Percentiles rank a stretch among this genome's conserved stretches.
phyloP scores from a whole-genome alignment of 352 stramenopile species.

The Phytophthora sp. region DNA sequence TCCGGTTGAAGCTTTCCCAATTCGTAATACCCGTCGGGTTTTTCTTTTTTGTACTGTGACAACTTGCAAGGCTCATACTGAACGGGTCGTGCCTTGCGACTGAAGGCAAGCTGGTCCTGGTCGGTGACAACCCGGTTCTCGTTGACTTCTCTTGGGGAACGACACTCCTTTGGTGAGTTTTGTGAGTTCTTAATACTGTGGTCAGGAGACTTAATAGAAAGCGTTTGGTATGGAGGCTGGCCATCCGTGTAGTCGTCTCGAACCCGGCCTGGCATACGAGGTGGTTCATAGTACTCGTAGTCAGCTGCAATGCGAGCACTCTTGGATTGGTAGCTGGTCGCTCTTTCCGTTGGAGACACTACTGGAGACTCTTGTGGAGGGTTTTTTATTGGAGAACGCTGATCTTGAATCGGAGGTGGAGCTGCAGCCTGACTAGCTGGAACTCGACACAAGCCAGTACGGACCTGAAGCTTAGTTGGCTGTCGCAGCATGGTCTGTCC shows the following conservation, averaged over 20 bases:
- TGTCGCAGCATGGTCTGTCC: conserved; percentile 29
- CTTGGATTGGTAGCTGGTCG: conserved; percentile 16
- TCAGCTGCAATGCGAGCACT: conserved; percentile 15
- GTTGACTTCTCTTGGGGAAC: conserved; percentile 63
- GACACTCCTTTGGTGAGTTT: conserved; percentile 35
- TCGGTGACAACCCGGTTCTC: conserved; percentile 61
- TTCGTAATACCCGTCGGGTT: conserved; percentile 85
- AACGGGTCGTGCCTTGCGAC: conserved; percentile 67
- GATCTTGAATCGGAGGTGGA: conserved; percentile 14
- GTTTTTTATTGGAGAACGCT: conserved; percentile 17
- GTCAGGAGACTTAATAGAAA: conserved; percentile 17
- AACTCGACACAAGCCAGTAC: conserved; percentile 2
- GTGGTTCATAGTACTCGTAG: conserved; percentile 29
- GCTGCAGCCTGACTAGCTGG: conserved; percentile 7
- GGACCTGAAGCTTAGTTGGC: conserved; percentile 25
- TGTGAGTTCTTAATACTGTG: conserved; percentile 10
- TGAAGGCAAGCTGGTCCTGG: conserved; percentile 81
- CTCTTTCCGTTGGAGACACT: conserved; percentile 25
- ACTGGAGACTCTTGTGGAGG: conserved; percentile 8
- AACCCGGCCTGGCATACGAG: conserved; percentile 38
- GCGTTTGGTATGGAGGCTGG: conserved; percentile 7
- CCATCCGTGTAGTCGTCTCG: conserved; percentile 42
- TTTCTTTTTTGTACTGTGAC: conserved; percentile 89
- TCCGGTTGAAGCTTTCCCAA: conserved; percentile 90
- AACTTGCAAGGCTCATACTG: conserved; percentile 88